These are phyloP conservation scores for Cicer arietinum DNA, from an alignment of 306 rosid genomes.

Conservation along the genomic window DNA sequence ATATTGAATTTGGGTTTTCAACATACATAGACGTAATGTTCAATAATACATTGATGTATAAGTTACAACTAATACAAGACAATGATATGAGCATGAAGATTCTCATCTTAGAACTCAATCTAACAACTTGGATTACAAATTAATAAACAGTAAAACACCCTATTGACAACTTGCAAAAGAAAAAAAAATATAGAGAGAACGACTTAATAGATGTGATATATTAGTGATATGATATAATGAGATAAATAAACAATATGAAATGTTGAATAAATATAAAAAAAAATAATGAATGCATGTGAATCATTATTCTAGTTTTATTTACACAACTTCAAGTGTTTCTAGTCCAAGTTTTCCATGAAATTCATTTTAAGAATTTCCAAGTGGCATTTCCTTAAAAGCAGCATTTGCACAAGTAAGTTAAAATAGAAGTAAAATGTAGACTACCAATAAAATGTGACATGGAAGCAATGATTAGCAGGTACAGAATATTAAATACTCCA, in stretches of 20 bases:
- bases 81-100: slow-evolving; percentile 28
- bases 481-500: slow-evolving; percentile 33
- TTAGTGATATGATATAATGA: no score
- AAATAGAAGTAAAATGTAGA: not conserved
- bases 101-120: slow-evolving; percentile 31
- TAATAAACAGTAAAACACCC: no score
- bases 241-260: no score
- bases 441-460: not conserved
- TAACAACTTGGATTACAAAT: slow-evolving; percentile 7
- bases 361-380: slow-evolving; percentile 16
- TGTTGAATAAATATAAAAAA: no score
- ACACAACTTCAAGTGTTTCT: slow-evolving; percentile 14
- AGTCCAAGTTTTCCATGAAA: slow-evolving; percentile 4
- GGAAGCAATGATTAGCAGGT: slow-evolving; percentile 32
- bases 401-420: slow-evolving; percentile 34
- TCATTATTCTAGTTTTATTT: not conserved
- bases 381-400: slow-evolving; percentile 27
- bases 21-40: not conserved
- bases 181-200: no score
- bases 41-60: slow-evolving; percentile 24
- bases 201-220: no score
- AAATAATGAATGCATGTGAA: no score
- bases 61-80: slow-evolving; percentile 23
- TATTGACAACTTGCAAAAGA: no score
- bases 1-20: not conserved